Evolutionary conservation across 2,329 filamentous ascomycete species (phyloP).

Genomic region (Laburnicola sp.): DNA sequence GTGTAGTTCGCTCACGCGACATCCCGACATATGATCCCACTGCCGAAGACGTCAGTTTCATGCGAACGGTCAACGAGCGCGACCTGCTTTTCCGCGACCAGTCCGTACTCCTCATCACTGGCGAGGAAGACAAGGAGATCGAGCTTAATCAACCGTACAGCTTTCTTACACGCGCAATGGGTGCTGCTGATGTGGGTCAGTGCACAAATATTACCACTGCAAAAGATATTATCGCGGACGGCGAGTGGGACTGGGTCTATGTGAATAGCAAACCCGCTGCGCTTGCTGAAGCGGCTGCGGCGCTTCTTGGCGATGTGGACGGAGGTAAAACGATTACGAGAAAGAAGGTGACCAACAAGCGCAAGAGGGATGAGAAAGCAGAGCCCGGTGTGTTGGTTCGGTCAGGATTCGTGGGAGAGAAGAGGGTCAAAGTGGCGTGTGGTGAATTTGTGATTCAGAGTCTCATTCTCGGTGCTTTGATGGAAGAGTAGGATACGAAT

Average conservation of each 20-base stretch:
- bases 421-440: constrained; percentile 68
- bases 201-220: constrained; percentile 70
- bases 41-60: constrained; percentile 47
- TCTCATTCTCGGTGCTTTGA: constrained; percentile 79
- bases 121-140: constrained; percentile 62
- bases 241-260: constrained; percentile 77
- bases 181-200: constrained; percentile 67
- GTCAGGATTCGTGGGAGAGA: constrained; percentile 46
- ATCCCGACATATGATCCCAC: constrained; percentile 64
- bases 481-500: constrained; percentile 57
- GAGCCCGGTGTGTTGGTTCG: constrained; percentile 26
- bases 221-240: constrained; percentile 58
- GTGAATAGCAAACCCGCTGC: constrained; percentile 69
- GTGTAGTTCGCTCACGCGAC: constrained; percentile 74
- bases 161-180: constrained; percentile 78
- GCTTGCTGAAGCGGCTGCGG: constrained; percentile 57
- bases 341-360: constrained; percentile 46
- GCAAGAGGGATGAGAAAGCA: constrained; percentile 44
- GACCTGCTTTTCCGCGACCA: constrained; percentile 65
- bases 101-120: constrained; percentile 74
- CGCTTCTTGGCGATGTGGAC: constrained; percentile 47
- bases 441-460: constrained; percentile 92
- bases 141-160: constrained; percentile 73
- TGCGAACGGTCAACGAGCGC: constrained; percentile 45
- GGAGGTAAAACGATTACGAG: constrained; percentile 18